Base-by-base conservation (phyloP, 1,284 basidiomycete genomes). In the Megacollybia platyphylla region DNA sequence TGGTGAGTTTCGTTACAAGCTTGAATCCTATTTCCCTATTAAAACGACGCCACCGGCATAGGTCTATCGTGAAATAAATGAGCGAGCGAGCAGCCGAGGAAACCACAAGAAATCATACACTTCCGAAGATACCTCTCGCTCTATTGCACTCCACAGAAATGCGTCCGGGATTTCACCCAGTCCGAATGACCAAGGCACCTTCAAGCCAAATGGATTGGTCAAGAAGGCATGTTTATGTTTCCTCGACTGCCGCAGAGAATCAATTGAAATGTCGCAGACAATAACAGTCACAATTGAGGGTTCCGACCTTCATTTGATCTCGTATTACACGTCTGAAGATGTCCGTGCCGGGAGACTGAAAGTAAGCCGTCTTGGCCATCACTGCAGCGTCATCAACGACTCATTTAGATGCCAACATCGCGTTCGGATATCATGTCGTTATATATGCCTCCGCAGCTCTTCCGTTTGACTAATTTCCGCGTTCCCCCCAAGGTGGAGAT, bases 251-350 rank as follows among this genome's bases (percentile, higher is more conserved):
- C 20, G 31, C 10, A 15, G 11, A 34, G 31, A 34, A 11, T 6
- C 31, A 34, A 11, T 2, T 34, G 15, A 34, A 3, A 15, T 15
- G 31, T 34, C 49, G 27, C 54, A 87, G 80, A 86, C 83, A n/a
- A 85, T 86, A 49, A 85, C 82, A 7, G 77, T 87, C 42, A 79
- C 76, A 42, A 74, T 84, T 36, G 77, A 83, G 44, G 78, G 76
- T 13, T 79, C 79, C 13, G 82, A 85, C 57, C 73, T 85, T 40
- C 85, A 88, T 55, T 70, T 87, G 47, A 77, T 88, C 48, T 84
- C 81, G 7, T 87, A 88, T 62, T 87, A 85, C 59, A 81, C 74
- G 9, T 74, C 79, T 28, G 82, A 85, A 43, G 85, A 87, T 54
- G 73, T 86, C 28, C 70, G 73, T 15, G 69, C 70, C 27, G 78